Evolutionary conservation across 2,329 filamentous ascomycete species (phyloP), one percentile per base, ranked within the genome.

Genomic region (Colletotrichum brevisporum): DNA sequence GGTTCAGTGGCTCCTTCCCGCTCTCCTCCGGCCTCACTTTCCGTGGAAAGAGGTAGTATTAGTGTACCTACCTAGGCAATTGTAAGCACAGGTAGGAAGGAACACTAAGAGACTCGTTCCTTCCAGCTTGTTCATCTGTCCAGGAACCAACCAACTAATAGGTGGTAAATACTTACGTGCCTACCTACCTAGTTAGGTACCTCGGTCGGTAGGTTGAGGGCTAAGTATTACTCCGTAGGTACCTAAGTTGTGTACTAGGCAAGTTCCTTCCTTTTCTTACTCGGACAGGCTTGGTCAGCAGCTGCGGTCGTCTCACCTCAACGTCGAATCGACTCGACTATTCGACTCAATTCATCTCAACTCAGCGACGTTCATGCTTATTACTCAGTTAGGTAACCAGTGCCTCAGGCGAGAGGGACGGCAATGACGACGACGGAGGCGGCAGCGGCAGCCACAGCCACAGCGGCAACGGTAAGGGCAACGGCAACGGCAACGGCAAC

Each of bases 271-370:
- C 36, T 36, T 36, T 36, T 36, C 31, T 36, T 36, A 18, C 47
- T 64, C 60, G 52, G 61, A 27, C 60, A 51, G 61, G 54, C 65
- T 68, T 65, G 60, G 61, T 59, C 47, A 68, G 60, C 60, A n/a
- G 54, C 41, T 36, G 52, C 64, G 26, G 31, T 36, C 31, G 31
- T 36, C 31, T 36, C 31, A 36, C 31, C 31, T 36, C 31, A 1
- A 36, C 31, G 1, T 36, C 31, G 31, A 36, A 36, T 36, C 31
- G 31, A 36, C 31, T 36, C 31, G 31, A 36, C 31, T 36, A 10
- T 36, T 36, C 31, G 31, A 36, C 31, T 31, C 31, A 36, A 36
- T 36, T 36, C 31, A 36, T 36, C 9, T 36, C 31, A 36, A 36
- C 31, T 36, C 27, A 8, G 8, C 27, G 2, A 31, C 27, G 27